phyloP scores from a whole-genome alignment of 768 basidiomycete genomes.

The Termitomyces bulborhizus region DNA sequence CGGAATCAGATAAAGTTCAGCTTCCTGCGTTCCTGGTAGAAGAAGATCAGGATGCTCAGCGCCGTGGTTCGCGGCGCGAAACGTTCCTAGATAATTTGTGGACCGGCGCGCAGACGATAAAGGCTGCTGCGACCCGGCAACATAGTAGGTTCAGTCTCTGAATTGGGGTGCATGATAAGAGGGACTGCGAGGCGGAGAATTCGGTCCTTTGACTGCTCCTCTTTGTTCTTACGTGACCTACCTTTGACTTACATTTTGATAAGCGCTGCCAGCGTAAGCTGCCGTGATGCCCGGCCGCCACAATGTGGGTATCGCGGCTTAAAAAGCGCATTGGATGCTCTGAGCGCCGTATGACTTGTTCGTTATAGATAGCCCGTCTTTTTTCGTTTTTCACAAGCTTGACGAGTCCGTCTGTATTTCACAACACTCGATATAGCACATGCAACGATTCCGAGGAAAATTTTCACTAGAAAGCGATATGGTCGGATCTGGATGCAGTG shows the following conservation, averaged over 20 bases:
- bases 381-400: not conserved
- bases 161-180: not conserved
- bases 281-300: not conserved
- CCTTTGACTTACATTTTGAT: not conserved
- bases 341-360: not conserved
- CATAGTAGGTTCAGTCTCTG: slow-evolving; percentile 24
- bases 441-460: not conserved
- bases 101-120: slow-evolving; percentile 17
- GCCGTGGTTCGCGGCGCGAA: slow-evolving; percentile 13
- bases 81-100: slow-evolving; percentile 20
- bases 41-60: not conserved
- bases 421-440: not conserved
- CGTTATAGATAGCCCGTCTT: not conserved
- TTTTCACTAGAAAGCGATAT: not conserved
- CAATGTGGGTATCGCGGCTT: not conserved
- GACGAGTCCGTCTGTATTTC: not conserved
- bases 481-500: not conserved
- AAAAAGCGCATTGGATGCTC: not conserved
- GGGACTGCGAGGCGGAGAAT: not conserved
- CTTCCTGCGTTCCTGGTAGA: slow-evolving; percentile 6
- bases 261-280: not conserved
- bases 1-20: slow-evolving; percentile 1
- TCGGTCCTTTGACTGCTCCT: not conserved
- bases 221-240: not conserved
- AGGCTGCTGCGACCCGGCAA: slow-evolving; percentile 7